Base-by-base conservation (phyloP, 2,329 filamentous ascomycete species). In the Exophiala dermatitidis region DNA sequence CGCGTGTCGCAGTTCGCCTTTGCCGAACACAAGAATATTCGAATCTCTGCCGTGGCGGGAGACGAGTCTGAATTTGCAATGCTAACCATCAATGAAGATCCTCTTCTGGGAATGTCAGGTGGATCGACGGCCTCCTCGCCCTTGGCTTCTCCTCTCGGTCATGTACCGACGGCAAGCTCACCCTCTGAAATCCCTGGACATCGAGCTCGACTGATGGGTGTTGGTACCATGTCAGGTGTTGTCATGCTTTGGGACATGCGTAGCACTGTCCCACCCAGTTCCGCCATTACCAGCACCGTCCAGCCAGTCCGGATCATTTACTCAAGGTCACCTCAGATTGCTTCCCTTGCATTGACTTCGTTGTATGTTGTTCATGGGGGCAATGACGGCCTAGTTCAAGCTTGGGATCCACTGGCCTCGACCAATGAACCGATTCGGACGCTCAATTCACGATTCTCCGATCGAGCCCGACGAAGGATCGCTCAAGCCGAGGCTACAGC, bases 331-430 rank as follows among this genome's bases (percentile, higher is more conserved):
- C 90, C 91, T 0, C 81, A 89, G 65, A 83, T 97, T 12, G 88
- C 90, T 0, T 88, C 84, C 56, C 70, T 98, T 10, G 93, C 86
- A 4, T 69, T 95, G 44, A 89, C 90, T 1, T 86, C 89, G 1
- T 74, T 98, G 10, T 94, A 95, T 66, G 72, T 98, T 10, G 86
- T 97, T 4, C 88, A 95, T 67, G 93, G 93, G 46, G 93, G 93
- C 29, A 95, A 87, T 61, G 93, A 98, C 70, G 91, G 93, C 0
- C 79, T 97, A 2, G 91, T 95, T 3, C 93, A 97, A 68, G 88
- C 90, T 4, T 98, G 93, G 93, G 93, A 98, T 72, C 88, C 87
- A n/a, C 74, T 98, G 44, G 88, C 85, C 1, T 97, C 91, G 1
- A 86, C 79, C 0, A 71, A 78, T 12, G 82, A 85, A 19, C 88